Evolutionary conservation across 1,284 basidiomycete genomes (phyloP).

Genomic region (Gomphus sp.): DNA sequence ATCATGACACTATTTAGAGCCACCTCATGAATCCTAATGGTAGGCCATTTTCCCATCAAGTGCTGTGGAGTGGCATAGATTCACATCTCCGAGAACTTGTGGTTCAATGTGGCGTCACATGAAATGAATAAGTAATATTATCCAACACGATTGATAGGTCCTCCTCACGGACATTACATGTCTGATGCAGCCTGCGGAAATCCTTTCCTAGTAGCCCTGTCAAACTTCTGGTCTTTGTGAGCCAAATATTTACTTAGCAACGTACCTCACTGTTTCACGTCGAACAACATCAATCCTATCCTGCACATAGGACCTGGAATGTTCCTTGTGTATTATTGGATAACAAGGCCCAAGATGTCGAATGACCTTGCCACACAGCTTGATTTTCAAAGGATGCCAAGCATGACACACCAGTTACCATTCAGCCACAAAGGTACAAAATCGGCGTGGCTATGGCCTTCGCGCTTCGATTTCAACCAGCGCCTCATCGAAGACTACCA

Average conservation of each 20-base stretch:
- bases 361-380: not conserved
- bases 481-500: not conserved
- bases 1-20: not conserved
- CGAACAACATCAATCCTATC: not conserved
- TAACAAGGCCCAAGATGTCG: not conserved
- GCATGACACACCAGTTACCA: not conserved
- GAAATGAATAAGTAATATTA: not conserved
- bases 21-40: not conserved
- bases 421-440: not conserved
- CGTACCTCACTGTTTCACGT: not conserved
- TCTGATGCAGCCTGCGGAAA: not conserved
- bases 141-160: not conserved
- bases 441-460: not conserved
- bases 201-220: not conserved
- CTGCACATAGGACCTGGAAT: not conserved
- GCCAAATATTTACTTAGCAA: too few relatives aligned
- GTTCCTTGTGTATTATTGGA: not conserved
- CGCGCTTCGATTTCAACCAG: not conserved
- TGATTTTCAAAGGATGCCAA: not conserved
- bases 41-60: not conserved
- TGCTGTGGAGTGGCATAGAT: not conserved
- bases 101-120: not conserved
- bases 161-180: not conserved
- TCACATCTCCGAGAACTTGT: too few relatives aligned
- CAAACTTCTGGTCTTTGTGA: not conserved